Percentiles rank a stretch among this genome's conserved stretches.
These are phyloP conservation scores for Senecio squalidus DNA, from an alignment of 140 eudicot genomes.

Conservation along the genomic window DNA sequence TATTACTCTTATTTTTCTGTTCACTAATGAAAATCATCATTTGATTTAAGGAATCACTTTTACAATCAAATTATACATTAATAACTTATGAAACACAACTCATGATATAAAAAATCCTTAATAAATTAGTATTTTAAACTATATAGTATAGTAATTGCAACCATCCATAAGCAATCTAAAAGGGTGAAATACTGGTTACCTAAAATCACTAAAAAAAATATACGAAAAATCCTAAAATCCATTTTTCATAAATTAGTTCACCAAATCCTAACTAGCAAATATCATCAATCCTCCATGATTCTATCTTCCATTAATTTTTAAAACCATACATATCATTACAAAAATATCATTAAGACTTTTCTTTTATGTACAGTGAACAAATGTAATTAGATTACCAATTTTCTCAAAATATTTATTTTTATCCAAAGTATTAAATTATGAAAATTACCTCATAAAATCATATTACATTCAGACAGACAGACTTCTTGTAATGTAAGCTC, in stretches of 20 bases:
- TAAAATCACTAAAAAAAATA: conserved; percentile 4
- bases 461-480: neutral
- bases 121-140: neutral
- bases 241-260: conserved; percentile 46
- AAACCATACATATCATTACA: no score
- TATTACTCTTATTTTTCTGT: no score
- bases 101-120: neutral
- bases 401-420: neutral
- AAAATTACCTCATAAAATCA: neutral
- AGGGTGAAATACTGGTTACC: conserved; percentile 34
- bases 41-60: no score
- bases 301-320: no score
- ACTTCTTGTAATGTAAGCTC: conserved; percentile 4
- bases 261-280: conserved; percentile 61
- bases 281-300: conserved; percentile 40
- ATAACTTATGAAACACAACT: no score
- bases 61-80: no score
- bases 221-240: neutral
- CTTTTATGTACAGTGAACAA: no score
- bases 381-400: neutral
- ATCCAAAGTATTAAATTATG: conserved; percentile 8
- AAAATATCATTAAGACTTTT: no score
- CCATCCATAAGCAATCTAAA: conserved; percentile 1
- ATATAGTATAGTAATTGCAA: conserved; percentile 4
- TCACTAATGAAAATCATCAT: no score